Evolutionary conservation across 2,329 filamentous ascomycete species (phyloP).

Genomic region (Hymenotorrendiella dingleyae): DNA sequence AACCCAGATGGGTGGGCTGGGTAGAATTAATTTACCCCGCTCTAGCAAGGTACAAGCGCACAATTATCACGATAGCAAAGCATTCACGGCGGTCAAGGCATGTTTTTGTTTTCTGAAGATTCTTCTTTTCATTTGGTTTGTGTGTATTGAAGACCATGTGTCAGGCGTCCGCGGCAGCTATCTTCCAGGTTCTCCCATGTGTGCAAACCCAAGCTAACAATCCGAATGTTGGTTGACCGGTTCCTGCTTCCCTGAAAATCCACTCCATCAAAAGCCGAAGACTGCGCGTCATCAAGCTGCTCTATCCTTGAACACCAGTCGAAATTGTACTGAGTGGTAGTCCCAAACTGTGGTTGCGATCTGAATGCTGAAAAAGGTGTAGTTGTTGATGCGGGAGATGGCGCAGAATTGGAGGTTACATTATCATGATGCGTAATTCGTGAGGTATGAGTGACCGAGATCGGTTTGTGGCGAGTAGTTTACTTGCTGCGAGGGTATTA

Average conservation of each 20-base stretch:
- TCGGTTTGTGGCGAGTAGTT: constrained; percentile 37
- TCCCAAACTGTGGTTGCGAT: constrained; percentile 24
- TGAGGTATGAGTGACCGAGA: constrained; percentile 33
- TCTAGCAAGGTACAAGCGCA: no score
- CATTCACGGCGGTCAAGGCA: no score
- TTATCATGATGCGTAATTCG: constrained; percentile 33
- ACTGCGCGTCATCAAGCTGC: constrained; percentile 30
- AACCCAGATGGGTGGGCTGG: no score
- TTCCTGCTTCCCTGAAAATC: constrained; percentile 28
- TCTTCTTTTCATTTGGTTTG: constrained; percentile 28
- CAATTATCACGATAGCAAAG: no score
- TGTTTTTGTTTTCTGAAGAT: no score
- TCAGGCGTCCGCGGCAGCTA: constrained; percentile 31
- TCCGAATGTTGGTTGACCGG: constrained; percentile 30
- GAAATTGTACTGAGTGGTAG: constrained; percentile 27
- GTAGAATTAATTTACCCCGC: no score
- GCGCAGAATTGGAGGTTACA: constrained; percentile 27
- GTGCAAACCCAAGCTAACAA: constrained; percentile 30
- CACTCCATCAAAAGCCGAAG: constrained; percentile 31
- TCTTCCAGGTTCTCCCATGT: constrained; percentile 25
- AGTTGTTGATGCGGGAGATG: constrained; percentile 32
- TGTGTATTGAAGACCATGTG: constrained; percentile 24
- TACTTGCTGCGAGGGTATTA: constrained; percentile 35
- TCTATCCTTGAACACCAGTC: constrained; percentile 31
- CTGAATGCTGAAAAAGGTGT: constrained; percentile 31